phyloP scores from a whole-genome alignment of 2,329 filamentous ascomycete species.

The Fusarium beomiforme region DNA sequence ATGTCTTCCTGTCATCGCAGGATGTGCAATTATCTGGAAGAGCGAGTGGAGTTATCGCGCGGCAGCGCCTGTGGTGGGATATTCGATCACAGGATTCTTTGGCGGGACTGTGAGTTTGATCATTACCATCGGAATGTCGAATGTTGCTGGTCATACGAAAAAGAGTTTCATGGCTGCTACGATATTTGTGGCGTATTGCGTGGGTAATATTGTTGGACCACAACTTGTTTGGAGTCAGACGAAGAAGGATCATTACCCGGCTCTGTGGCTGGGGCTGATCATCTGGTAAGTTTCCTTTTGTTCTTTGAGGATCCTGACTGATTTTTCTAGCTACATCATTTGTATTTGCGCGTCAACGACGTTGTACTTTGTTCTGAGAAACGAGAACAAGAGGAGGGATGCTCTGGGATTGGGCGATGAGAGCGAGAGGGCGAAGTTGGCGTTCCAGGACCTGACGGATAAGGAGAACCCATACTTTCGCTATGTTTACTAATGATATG shows the following conservation, averaged over 20 bases:
- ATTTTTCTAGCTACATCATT: constrained; percentile 67
- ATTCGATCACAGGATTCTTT: constrained; percentile 78
- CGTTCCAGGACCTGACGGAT: constrained; percentile 75
- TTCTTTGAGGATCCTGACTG: not conserved
- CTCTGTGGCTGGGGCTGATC: constrained; percentile 76
- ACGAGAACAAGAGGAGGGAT: constrained; percentile 66
- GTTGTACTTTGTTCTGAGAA: constrained; percentile 67
- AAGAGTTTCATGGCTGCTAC: constrained; percentile 80
- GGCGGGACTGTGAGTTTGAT: constrained; percentile 72
- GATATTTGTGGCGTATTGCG: constrained; percentile 79
- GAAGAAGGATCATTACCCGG: constrained; percentile 73
- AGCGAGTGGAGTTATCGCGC: constrained; percentile 71
- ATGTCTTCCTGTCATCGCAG: constrained; percentile 78
- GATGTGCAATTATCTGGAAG: constrained; percentile 80
- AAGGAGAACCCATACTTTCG: constrained; percentile 74
- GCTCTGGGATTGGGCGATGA: constrained; percentile 61
- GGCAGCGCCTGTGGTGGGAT: constrained; percentile 74
- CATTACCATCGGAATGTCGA: constrained; percentile 66
- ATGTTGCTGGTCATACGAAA: constrained; percentile 80
- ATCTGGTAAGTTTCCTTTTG: constrained; percentile 54
- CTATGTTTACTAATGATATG: constrained; percentile 56
- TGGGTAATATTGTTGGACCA: constrained; percentile 80
- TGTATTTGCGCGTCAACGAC: constrained; percentile 66
- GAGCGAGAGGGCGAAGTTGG: constrained; percentile 68
- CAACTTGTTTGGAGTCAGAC: constrained; percentile 76